Conservation (phyloP, 2,329 filamentous ascomycete species). For the Stachybotrys chartarum region DNA sequence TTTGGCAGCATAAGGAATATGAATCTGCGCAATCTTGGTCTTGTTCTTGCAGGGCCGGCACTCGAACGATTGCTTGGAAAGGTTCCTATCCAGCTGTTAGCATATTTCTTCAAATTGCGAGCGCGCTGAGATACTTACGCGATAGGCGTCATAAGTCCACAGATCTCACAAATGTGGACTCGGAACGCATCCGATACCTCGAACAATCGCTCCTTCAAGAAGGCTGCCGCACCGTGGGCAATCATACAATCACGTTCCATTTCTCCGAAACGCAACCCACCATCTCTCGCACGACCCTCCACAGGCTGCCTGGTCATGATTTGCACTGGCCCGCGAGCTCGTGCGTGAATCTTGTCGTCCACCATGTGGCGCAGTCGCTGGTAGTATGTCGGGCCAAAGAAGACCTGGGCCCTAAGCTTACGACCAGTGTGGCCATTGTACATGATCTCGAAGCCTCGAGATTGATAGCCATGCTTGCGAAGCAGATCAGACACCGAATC, state of each 20-base stretch:
- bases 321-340: conserved; percentile 91
- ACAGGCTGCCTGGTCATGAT: conserved; percentile 97
- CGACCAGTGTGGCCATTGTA: conserved; percentile 96
- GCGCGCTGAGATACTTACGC: conserved; percentile 60
- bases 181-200: conserved; percentile 97
- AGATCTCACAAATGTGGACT: conserved; percentile 98
- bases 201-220: conserved; percentile 94
- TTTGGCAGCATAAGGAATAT: conserved; percentile 97
- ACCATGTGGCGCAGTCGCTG: conserved; percentile 99
- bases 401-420: conserved; percentile 90
- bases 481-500: conserved; percentile 85
- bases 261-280: conserved; percentile 98
- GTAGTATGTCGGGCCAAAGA: conserved; percentile 97
- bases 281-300: conserved; percentile 95
- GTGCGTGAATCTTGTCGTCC: conserved; percentile 99
- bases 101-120: neutral
- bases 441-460: conserved; percentile 95
- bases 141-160: conserved; percentile 97
- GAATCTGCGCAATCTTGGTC: conserved; percentile 94
- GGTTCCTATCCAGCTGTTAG: conserved; percentile 50
- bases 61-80: conserved; percentile 93
- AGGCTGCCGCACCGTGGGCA: conserved; percentile 93
- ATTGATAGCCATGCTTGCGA: conserved; percentile 87
- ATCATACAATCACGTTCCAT: conserved; percentile 99
- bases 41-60: conserved; percentile 98